Base-by-base conservation (phyloP, 2,329 filamentous ascomycete genomes). In the Dichotomopilus funicola region DNA sequence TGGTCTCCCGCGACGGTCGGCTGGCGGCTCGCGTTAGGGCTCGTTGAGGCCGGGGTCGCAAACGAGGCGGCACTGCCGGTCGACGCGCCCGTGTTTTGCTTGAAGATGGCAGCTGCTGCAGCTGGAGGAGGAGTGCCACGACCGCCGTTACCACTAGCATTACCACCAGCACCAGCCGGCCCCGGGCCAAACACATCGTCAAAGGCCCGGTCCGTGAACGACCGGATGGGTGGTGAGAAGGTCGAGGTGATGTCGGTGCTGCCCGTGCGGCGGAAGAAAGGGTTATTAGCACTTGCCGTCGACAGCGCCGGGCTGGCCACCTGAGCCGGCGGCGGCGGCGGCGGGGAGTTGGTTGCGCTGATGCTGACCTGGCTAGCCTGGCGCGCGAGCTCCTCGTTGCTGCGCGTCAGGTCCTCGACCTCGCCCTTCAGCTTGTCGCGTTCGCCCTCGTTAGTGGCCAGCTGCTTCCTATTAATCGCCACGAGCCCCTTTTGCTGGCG, bases 381-480 rank as follows among this genome's bases (percentile, higher is more conserved):
- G 64, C 77, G 78, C 36, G 76, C 73, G 52, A 74, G 72, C 58
- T 83, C 85, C 66, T 82, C 82, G 63, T 75, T 83, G 65, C 74
- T 81, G 76, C 78, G 86, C 69, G 73, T 79, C 61, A 86, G 79
- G 51, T 83, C 84, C 56, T 85, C 85, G 45, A 87, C 86, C 70
- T 97, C 92, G 1, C 77, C 75, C 74, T 91, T 91, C 41, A 96
- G 76, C 75, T 89, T 92, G 58, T 97, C 92, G 36, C 89, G 83
- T 70, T 97, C 92, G 48, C 82, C 82, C 71, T 99, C 94, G 55
- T 87, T 89, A 0, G 91, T 96, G 38, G 87, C 83, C 58, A 97
- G 77, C 73, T 99, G 94, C 75, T 99, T 99, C 78, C 95, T 97
- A 75, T 96, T 96, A 74, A 99, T 99, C 44, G 94, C 91, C 35